Evolutionary conservation across 768 basidiomycete genomes (phyloP).

Genomic region (Cystofilobasidium ferigula): DNA sequence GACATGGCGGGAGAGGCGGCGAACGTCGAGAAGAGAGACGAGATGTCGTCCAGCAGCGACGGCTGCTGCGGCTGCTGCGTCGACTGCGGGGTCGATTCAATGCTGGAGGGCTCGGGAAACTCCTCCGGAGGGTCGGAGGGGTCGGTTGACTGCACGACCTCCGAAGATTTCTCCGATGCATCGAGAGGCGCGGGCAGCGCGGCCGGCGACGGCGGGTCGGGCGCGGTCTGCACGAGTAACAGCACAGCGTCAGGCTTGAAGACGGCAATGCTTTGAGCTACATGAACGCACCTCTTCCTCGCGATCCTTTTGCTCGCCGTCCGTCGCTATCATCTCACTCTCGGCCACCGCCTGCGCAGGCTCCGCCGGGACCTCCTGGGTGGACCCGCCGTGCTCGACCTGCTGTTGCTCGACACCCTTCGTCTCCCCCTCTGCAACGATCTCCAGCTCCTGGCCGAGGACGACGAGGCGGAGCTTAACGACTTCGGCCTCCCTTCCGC

Average conservation of each 20-base stretch:
- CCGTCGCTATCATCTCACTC: no score
- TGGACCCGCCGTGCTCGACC: not conserved
- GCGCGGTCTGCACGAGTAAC: no score
- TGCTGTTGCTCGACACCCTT: not conserved
- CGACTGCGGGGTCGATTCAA: not conserved
- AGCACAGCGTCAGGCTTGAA: no score
- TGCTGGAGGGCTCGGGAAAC: no score
- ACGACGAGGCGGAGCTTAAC: constrained; percentile 16
- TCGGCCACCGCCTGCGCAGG: not conserved
- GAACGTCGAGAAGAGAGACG: constrained; percentile 6
- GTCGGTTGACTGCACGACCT: not conserved
- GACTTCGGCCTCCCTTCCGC: constrained; percentile 8
- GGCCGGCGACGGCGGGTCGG: no score
- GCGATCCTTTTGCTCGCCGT: no score
- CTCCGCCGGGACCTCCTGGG: no score
- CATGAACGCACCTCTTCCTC: no score
- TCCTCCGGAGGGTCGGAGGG: constrained; percentile 16
- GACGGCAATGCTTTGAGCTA: no score
- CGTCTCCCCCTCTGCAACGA: not conserved
- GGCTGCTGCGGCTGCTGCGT: not conserved
- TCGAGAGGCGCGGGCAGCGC: no score
- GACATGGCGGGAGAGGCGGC: constrained; percentile 11
- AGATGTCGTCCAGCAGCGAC: constrained; percentile 17
- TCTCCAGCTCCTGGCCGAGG: not conserved
- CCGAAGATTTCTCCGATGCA: no score